Base-by-base conservation (phyloP, 805 yeast species). In the Suhomyces sp. region DNA sequence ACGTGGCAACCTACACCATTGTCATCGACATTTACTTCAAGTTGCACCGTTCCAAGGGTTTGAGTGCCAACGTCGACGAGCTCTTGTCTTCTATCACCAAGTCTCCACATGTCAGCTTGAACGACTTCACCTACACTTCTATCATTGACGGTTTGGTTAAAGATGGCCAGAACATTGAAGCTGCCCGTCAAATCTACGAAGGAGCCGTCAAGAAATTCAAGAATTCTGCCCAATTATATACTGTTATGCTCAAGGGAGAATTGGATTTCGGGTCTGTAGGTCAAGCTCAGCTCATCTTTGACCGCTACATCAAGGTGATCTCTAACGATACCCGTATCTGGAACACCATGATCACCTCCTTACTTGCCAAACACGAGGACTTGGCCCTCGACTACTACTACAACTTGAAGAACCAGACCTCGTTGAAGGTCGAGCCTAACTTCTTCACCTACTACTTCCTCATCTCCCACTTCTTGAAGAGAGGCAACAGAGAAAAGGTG, bases 1-100 rank as follows among this genome's bases (percentile, higher is more conserved):
- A 84, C 63, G 73, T 83, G 46, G 83, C 83, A 15, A 85, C 92
- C 2, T 82, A 82, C 67, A 79, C 91, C 3, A 77, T 80, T 35
- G 68, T 85, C 23, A 74, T 86, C 50, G 84, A 85, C 60, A 67
- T 77, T 49, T 72, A 78, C 57, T 74, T 85, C 69, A 82, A 81
- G 62, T 52, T 69, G 35, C 70, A 75, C 33, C 68, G 68, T 40
- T 70, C 69, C n/a, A 71, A 77, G 35, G 83, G 82, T 8, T 64
- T 69, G 53, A 60, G 68, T 1, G 77, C 83, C 7, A 67, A 74
- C 35, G 67, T 79, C 23, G 72, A 69, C 9, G 63, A 63, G 6
- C 64, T 82, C 53, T 66, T 84, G 40, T 54, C 63, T 1, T 74
- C 74, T 19, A 76, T 86, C 76, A 59, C 60, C 44, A 55, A 61